These are phyloP conservation scores for Protea cynaroides DNA, from an alignment of 164 flowering plant genomes.

Conservation along the genomic window DNA sequence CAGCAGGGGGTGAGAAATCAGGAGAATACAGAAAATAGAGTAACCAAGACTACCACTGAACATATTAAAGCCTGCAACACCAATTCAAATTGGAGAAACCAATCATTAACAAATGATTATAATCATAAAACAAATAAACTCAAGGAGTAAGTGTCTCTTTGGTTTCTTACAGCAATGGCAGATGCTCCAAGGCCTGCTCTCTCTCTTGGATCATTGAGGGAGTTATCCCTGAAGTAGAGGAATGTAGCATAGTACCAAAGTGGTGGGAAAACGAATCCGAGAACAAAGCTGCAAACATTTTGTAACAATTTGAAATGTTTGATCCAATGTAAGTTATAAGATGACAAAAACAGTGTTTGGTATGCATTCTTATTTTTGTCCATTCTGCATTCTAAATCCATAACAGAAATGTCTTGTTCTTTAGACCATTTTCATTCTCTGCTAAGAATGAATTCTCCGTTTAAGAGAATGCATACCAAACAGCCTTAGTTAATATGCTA, in stretches of 20 bases:
- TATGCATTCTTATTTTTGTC: too few species aligned
- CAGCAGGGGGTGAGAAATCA: background rate
- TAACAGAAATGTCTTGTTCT: too few species aligned
- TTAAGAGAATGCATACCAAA: too few species aligned
- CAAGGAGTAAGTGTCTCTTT: background rate
- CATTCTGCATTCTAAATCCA: too few species aligned
- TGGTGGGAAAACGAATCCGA: conserved; percentile 31
- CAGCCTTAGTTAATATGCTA: too few species aligned
- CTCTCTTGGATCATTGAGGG: conserved; percentile 30
- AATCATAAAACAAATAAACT: too few species aligned
- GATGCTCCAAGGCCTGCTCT: conserved; percentile 34
- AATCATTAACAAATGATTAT: background rate
- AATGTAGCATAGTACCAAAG: conserved; percentile 30
- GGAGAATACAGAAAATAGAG: background rate
- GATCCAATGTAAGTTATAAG: too few species aligned
- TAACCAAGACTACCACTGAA: background rate
- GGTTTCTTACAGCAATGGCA: conserved; percentile 29
- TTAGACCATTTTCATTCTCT: too few species aligned
- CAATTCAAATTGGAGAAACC: background rate
- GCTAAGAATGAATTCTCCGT: too few species aligned
- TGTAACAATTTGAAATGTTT: background rate
- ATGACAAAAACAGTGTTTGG: too few species aligned
- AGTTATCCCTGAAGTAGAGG: conserved; percentile 22
- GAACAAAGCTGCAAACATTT: conserved; percentile 16
- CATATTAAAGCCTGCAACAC: conserved; percentile 2